A percentile compares a stretch with the other conserved stretches of the same genome.
These are phyloP conservation scores for Lactarius evosmus DNA, from an alignment of 768 basidiomycete species.

Conservation along the genomic window DNA sequence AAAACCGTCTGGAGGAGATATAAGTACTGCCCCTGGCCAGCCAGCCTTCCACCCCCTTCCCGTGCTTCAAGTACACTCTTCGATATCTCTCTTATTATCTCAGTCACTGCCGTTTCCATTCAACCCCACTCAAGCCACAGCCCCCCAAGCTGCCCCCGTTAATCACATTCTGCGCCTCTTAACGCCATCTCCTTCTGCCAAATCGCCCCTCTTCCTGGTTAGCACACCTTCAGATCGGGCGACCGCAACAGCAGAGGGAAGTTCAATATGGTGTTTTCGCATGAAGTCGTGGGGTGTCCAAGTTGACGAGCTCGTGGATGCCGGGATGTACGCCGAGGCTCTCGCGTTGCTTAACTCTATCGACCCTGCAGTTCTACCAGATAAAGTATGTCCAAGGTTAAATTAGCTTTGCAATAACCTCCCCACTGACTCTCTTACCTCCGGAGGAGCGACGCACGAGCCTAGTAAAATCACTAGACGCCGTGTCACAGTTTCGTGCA, in stretches of 20 bases:
- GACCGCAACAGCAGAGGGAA: conserved; percentile 64
- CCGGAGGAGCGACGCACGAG: conserved; percentile 52
- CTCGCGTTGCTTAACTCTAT: conserved; percentile 72
- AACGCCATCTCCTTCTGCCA: conserved; percentile 49
- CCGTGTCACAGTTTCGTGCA: conserved; percentile 70
- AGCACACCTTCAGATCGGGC: conserved; percentile 74
- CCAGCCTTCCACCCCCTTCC: conserved; percentile 50
- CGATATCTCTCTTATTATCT: conserved; percentile 55
- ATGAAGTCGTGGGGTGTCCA: conserved; percentile 78
- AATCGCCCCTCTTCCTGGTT: conserved; percentile 57
- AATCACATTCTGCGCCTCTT: conserved; percentile 64
- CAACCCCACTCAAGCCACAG: conserved; percentile 33
- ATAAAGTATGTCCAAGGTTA: conserved; percentile 48
- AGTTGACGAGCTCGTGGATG: conserved; percentile 75
- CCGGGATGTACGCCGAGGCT: conserved; percentile 71
- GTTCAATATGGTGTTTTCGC: conserved; percentile 68
- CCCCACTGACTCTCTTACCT: conserved; percentile 8
- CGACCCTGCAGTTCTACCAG: conserved; percentile 54
- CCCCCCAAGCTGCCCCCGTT: conserved; percentile 29
- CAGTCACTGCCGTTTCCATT: conserved; percentile 70
- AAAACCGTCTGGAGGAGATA: conserved; percentile 29
- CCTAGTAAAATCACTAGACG: conserved; percentile 68
- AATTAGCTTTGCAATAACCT: neutral
- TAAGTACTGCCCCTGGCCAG: conserved; percentile 32
- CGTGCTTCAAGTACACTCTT: conserved; percentile 68